Base-by-base conservation (phyloP, 106 monocot genomes). In the Dioscorea alata region DNA sequence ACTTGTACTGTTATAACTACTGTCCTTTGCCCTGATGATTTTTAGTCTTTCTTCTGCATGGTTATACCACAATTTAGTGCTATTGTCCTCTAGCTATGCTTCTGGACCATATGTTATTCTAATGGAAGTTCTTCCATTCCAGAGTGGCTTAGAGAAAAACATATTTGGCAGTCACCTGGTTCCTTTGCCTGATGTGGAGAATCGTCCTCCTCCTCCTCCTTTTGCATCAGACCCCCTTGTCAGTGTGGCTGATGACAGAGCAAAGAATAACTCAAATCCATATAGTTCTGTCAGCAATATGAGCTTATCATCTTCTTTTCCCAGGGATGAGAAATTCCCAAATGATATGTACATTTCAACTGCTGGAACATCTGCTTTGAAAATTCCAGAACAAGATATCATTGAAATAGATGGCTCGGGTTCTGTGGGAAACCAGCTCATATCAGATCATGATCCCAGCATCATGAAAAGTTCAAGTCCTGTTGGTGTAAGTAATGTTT, bases 111-210 rank as follows among this genome's bases (percentile, higher is more conserved):
- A 59, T 23, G 4, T 59, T 19, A 10, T 22, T 59, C 22, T 59
- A 12, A 59, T 59, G 59, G 19, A 59, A 59, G n/a, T 23, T 59
- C 12, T 59, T 23, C 8, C 23, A 22, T 23, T 59, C 1, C 59
- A 59, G 59, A 59, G 59, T 59, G 59, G 59, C 23, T 23, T 59
- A 21, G 59, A 59, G 5, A 59, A 59, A 23, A 59, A 59, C 23
- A 23, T 59, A 20, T 59, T 59, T 59, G 59, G 59, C 12, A 59
- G 23, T 59, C 23, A 59, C 22, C 59, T 59, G 23, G 59, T 59
- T 59, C 22, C 59, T 20, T 19, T 59, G 23, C 23, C 59, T 1
- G 12, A 18, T 22, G 59, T 59, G 12, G 59, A 19, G 23, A 20
- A 19, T 12, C 59, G 23, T 1, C 20, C 12, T 59, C 8, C 59